Percentiles rank a stretch among this genome's conserved stretches.
Conservation (phyloP, 2,329 filamentous ascomycete genomes). For the Cladosporium sp. region DNA sequence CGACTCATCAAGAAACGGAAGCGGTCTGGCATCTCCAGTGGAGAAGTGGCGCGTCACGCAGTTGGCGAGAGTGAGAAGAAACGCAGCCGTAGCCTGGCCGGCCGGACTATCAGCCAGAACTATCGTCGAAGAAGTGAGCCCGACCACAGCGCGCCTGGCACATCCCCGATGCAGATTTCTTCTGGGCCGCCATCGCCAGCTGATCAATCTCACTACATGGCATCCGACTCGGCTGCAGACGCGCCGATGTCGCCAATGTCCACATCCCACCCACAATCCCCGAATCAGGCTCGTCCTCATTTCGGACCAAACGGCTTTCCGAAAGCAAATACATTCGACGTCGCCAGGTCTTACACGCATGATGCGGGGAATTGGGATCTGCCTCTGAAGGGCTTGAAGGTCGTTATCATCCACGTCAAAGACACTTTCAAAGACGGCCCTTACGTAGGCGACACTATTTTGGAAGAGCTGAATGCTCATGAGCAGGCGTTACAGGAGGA, state of each 20-base stretch:
- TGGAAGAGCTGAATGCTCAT: slow-evolving; percentile 61
- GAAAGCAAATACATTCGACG: slow-evolving; percentile 1
- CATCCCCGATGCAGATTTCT: not conserved
- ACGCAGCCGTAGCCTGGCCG: slow-evolving; percentile 28
- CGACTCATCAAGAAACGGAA: slow-evolving; percentile 57
- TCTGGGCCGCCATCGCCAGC: not conserved
- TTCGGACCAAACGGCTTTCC: slow-evolving; percentile 6
- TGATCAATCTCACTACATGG: not conserved
- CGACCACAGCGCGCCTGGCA: slow-evolving; percentile 15
- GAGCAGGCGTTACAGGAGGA: slow-evolving; percentile 44
- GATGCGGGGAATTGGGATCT: slow-evolving; percentile 12
- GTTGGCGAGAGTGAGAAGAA: slow-evolving; percentile 25
- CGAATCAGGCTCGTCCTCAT: not conserved
- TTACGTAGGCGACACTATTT: slow-evolving; percentile 57
- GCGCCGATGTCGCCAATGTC: slow-evolving; percentile 19
- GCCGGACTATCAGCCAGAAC: slow-evolving; percentile 15
- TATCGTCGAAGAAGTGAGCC: slow-evolving; percentile 21
- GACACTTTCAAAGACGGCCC: slow-evolving; percentile 71
- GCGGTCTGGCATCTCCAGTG: slow-evolving; percentile 42
- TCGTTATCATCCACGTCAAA: slow-evolving; percentile 93
- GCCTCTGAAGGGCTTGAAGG: slow-evolving; percentile 64
- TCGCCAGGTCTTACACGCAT: not conserved
- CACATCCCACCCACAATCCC: slow-evolving; percentile 3
- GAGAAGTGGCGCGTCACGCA: slow-evolving; percentile 20
- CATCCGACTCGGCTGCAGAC: slow-evolving; percentile 17